Percentiles rank a stretch among this genome's conserved stretches.
Conservation (phyloP, 2,329 filamentous ascomycete genomes). For the Scolecobasidium constrictum region DNA sequence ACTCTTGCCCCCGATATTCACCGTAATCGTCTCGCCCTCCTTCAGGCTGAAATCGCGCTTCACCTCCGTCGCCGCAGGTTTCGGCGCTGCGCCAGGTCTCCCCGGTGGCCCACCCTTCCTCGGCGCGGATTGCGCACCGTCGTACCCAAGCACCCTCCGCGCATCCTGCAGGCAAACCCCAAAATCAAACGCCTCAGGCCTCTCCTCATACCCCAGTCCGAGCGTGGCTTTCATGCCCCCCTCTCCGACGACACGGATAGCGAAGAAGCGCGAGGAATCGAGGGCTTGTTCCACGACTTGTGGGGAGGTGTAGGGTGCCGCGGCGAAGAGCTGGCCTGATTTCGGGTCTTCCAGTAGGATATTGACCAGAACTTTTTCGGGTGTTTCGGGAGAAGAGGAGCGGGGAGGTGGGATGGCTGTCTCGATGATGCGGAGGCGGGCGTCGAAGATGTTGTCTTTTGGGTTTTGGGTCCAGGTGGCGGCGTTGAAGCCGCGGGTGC, state of each 20-base stretch:
- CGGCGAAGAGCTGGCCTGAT: slow-evolving; percentile 69
- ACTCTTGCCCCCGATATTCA: slow-evolving; percentile 57
- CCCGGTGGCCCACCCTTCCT: slow-evolving; percentile 15
- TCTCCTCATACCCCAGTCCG: slow-evolving; percentile 79
- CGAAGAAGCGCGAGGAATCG: slow-evolving; percentile 77
- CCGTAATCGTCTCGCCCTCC: slow-evolving; percentile 79
- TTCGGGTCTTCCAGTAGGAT: slow-evolving; percentile 68
- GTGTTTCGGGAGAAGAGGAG: slow-evolving; percentile 21
- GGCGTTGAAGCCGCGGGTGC: slow-evolving; percentile 69
- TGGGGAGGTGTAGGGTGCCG: slow-evolving; percentile 61
- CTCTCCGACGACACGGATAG: slow-evolving; percentile 66
- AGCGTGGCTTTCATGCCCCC: slow-evolving; percentile 66
- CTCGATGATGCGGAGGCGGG: slow-evolving; percentile 67
- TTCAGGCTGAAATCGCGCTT: slow-evolving; percentile 76
- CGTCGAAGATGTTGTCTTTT: slow-evolving; percentile 70
- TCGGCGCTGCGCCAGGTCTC: slow-evolving; percentile 16
- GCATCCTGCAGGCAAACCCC: slow-evolving; percentile 70
- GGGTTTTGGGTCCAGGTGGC: slow-evolving; percentile 62
- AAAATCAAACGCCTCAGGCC: slow-evolving; percentile 79
- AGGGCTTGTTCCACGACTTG: slow-evolving; percentile 64
- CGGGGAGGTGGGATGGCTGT: slow-evolving; percentile 43
- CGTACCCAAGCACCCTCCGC: slow-evolving; percentile 55
- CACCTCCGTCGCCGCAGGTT: slow-evolving; percentile 35
- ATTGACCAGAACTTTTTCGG: slow-evolving; percentile 56
- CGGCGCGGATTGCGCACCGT: slow-evolving; percentile 14